phyloP scores from a whole-genome alignment of 371 early-diverging fungal genomes.

The Edhazardia aedis region DNA sequence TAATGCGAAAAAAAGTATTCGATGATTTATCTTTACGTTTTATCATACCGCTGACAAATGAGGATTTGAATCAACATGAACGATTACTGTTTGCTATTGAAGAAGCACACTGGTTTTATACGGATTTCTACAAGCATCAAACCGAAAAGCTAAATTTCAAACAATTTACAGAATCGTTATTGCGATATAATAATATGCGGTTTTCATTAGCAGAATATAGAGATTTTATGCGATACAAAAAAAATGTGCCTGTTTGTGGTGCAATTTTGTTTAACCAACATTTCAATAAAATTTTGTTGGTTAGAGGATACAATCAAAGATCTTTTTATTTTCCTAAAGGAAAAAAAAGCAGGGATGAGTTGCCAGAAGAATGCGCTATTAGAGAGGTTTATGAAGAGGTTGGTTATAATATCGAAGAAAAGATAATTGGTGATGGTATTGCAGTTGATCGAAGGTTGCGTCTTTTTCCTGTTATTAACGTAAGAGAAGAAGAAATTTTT shows the following conservation, averaged over 20 bases:
- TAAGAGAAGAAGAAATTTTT: constrained; percentile 25
- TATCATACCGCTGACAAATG: constrained; percentile 10
- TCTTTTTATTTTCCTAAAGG: constrained; percentile 44
- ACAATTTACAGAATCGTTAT: background rate
- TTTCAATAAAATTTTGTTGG: constrained; percentile 28
- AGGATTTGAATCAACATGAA: constrained; percentile 19
- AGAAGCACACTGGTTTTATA: constrained; percentile 46
- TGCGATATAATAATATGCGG: constrained; percentile 3
- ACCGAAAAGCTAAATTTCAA: background rate
- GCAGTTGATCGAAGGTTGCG: constrained; percentile 29
- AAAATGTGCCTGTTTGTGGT: constrained; percentile 43
- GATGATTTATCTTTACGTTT: constrained; percentile 39
- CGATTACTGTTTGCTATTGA: constrained; percentile 44
- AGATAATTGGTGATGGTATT: constrained; percentile 22
- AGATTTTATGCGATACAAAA: constrained; percentile 37
- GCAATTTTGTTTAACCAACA: constrained; percentile 29
- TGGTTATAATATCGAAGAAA: constrained; percentile 34
- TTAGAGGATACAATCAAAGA: constrained; percentile 22
- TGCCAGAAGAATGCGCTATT: constrained; percentile 36
- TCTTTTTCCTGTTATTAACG: constrained; percentile 39
- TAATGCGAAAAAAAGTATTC: constrained; percentile 22
- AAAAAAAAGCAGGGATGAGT: constrained; percentile 38
- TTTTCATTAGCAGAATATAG: constrained; percentile 8
- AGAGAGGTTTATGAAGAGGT: constrained; percentile 46
- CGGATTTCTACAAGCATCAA: constrained; percentile 34